A percentile compares a stretch with the other conserved stretches of the same genome.
phyloP scores from a whole-genome alignment of 495 filamentous ascomycete genomes.

The Aspergillus steynii region DNA sequence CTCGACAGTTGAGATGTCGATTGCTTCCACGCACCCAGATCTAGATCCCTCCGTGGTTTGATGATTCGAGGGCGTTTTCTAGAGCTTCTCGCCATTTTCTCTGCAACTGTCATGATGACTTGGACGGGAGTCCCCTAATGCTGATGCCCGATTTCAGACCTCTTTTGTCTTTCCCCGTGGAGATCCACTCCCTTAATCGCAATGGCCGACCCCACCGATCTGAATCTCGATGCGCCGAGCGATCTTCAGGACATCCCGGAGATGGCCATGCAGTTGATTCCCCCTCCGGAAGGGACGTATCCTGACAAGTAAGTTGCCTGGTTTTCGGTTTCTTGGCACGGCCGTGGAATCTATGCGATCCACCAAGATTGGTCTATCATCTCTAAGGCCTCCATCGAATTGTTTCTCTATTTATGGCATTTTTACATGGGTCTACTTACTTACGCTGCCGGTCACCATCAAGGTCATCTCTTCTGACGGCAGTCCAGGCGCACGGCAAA shows the following conservation, averaged over 20 bases:
- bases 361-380: neutral
- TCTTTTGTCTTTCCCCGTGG: conserved; percentile 1
- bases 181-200: conserved; percentile 20
- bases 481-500: conserved; percentile 49
- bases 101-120: neutral
- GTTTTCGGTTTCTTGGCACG: neutral
- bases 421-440: neutral
- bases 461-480: conserved; percentile 40
- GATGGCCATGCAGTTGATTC: conserved; percentile 43
- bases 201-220: conserved; percentile 46
- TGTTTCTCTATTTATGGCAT: neutral
- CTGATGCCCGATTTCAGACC: conserved; percentile 21
- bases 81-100: conserved; percentile 9
- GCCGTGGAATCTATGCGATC: neutral
- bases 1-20: conserved; percentile 14
- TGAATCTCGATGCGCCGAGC: conserved; percentile 49
- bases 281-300: conserved; percentile 46
- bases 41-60: neutral
- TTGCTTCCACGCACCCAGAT: conserved; percentile 49
- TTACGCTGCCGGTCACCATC: conserved; percentile 6
- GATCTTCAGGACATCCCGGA: conserved; percentile 53
- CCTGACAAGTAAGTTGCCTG: conserved; percentile 43
- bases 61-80: conserved; percentile 8
- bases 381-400: too few species aligned
- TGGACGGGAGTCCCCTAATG: conserved; percentile 13